Base-by-base conservation (phyloP, 768 basidiomycete genomes). In the Naganishia onofrii region DNA sequence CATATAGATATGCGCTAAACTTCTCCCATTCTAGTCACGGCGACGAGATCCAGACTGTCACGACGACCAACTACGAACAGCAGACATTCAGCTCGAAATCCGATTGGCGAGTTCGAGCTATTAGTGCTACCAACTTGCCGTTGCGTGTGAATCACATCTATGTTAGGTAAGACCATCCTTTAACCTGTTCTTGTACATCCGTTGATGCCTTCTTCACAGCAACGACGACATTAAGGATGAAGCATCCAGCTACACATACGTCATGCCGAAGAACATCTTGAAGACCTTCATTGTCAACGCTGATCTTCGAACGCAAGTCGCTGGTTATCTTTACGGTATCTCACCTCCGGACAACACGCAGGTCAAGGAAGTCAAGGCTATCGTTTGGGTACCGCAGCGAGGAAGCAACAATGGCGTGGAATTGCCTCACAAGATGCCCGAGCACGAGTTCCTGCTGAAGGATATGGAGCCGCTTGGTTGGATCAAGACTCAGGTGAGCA, bases 181-280 rank as follows among this genome's bases (percentile, higher is more conserved):
- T 42, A 10, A 51, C 10, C 7, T 28, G 52, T 56, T 31, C 34
- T 19, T 48, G 13, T 32, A 5, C 19, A 3, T 42, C 19, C 26
- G 36, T 36, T 31, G 31, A 51, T 5, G 44, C n/a, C 17, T 53
- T 12, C 48, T 19, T 56, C 10, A 44, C 42, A 71, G 66, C 51
- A 99, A 97, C 78, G 96, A 99, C 76, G 95, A 99, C 77, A 94
- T 99, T 77, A 95, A 95, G 82, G 96, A 99, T 78, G 96, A 98
- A 76, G 93, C 94, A 5, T 88, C 89, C 28, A 91, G 91, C 9
- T 93, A 86, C 81, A 99, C 96, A 46, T 98, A 92, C 76, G 93
- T 99, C 66, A 84, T 99, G 65, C 94, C 96, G 32, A 99, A 99
- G 86, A 99, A 99, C 81, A 86, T 98, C 66, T 84, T 99, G 36